Conservation (phyloP, 2,329 filamentous ascomycete genomes). For the Colletotrichum nymphaeae region DNA sequence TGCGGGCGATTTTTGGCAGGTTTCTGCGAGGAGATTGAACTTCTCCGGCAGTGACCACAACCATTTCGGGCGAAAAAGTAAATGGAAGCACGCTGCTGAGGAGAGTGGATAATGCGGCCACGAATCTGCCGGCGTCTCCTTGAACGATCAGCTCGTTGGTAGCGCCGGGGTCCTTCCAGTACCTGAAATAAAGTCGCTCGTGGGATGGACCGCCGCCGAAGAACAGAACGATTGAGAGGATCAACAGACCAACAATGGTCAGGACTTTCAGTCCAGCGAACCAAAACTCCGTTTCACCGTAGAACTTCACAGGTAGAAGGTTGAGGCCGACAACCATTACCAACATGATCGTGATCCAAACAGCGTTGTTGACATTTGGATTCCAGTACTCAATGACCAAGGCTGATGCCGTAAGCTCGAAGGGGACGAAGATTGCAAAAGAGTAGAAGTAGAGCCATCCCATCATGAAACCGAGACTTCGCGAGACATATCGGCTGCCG, state of each 20-base stretch:
- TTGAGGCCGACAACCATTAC: background rate
- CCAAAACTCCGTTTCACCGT: background rate
- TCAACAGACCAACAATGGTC: background rate
- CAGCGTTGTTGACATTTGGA: background rate
- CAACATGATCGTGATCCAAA: background rate
- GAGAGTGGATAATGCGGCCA: background rate
- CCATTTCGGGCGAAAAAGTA: background rate
- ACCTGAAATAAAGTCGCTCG: background rate
- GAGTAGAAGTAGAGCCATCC: slow-evolving; percentile 72
- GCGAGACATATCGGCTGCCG: slow-evolving; percentile 60
- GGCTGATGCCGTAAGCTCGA: slow-evolving; percentile 41
- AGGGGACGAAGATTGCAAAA: slow-evolving; percentile 49
- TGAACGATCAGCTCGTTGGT: background rate
- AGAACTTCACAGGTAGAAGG: background rate
- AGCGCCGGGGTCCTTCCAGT: background rate
- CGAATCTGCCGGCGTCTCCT: background rate
- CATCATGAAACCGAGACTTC: slow-evolving; percentile 63
- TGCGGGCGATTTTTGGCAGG: slow-evolving; percentile 40
- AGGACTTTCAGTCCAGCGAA: background rate
- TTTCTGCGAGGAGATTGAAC: slow-evolving; percentile 55
- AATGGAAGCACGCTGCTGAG: background rate
- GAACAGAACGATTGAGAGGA: background rate
- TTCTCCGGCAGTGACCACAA: background rate
- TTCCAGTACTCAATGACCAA: background rate
- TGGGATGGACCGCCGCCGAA: background rate